These are phyloP conservation scores for Neonectria magnoliae DNA, from an alignment of 2,329 filamentous ascomycete genomes.

Conservation along the genomic window DNA sequence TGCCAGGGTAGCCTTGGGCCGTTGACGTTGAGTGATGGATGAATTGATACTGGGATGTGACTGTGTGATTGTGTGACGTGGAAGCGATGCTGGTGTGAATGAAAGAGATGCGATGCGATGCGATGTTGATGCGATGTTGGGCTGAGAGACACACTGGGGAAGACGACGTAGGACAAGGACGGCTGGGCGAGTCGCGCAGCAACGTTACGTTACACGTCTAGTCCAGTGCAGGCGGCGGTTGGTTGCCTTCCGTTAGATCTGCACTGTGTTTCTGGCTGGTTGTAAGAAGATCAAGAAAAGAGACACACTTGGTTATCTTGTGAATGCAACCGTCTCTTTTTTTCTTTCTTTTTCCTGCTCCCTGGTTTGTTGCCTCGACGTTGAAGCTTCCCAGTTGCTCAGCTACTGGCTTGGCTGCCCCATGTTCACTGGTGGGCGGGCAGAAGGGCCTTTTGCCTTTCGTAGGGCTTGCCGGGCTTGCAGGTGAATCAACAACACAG, in stretches of 20 bases:
- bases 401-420: not conserved
- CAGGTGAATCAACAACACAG: slow-evolving; percentile 1
- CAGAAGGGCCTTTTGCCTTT: slow-evolving; percentile 10
- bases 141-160: slow-evolving; percentile 8
- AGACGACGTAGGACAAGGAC: slow-evolving; percentile 25
- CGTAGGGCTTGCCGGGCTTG: not conserved
- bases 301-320: not conserved
- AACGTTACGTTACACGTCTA: slow-evolving; percentile 44
- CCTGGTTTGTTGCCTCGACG: not conserved
- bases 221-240: slow-evolving; percentile 18
- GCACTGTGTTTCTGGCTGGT: slow-evolving; percentile 3
- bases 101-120: not conserved
- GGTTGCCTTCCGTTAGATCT: slow-evolving; percentile 6
- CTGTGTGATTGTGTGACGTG: no score
- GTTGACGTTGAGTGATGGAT: no score
- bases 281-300: not conserved
- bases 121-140: no score
- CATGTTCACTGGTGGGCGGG: no score
- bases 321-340: not conserved
- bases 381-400: not conserved
- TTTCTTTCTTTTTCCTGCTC: not conserved
- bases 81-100: not conserved
- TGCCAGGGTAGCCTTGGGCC: not conserved
- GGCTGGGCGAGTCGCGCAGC: slow-evolving; percentile 30
- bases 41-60: no score